These are phyloP conservation scores for Naganishia antarctica DNA, from an alignment of 768 basidiomycete genomes.

Conservation along the genomic window DNA sequence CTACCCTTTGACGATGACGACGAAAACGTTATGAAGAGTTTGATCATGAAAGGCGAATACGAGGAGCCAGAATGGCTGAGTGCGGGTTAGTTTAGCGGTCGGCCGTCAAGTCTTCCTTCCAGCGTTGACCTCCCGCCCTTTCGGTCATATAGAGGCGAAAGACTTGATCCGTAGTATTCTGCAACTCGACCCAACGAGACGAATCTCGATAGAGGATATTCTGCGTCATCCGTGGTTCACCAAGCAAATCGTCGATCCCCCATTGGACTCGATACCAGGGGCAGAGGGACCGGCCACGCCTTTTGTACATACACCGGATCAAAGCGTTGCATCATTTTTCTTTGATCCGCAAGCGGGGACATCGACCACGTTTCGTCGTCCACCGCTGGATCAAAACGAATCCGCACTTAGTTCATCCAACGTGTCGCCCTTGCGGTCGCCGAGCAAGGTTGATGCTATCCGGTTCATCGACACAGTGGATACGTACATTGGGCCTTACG, in stretches of 20 bases:
- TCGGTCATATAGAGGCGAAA: conserved; percentile 63
- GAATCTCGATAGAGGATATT: conserved; percentile 76
- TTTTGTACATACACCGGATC: conserved; percentile 24
- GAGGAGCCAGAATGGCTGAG: conserved; percentile 92
- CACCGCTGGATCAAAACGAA: background rate
- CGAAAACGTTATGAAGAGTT: conserved; percentile 65
- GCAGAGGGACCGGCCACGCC: conserved; percentile 32
- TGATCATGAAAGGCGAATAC: conserved; percentile 78
- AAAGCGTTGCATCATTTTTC: conserved; percentile 25
- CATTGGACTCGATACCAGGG: conserved; percentile 19
- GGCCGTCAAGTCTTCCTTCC: background rate
- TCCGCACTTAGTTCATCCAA: conserved; percentile 6
- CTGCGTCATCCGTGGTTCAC: conserved; percentile 81
- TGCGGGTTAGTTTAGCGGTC: conserved; percentile 56
- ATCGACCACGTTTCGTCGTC: background rate
- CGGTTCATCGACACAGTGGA: background rate
- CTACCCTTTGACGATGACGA: conserved; percentile 88
- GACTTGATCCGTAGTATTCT: conserved; percentile 74
- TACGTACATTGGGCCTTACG: conserved; percentile 8
- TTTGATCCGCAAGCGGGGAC: conserved; percentile 23
- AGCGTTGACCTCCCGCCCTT: background rate
- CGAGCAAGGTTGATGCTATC: background rate
- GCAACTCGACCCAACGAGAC: conserved; percentile 67
- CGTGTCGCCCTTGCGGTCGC: background rate
- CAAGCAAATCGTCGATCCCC: conserved; percentile 30